Percentiles rank a stretch among this genome's conserved stretches.
These are phyloP conservation scores for Mycosarcoma mackinlayi DNA, from an alignment of 1,284 basidiomycete genomes.

Conservation along the genomic window DNA sequence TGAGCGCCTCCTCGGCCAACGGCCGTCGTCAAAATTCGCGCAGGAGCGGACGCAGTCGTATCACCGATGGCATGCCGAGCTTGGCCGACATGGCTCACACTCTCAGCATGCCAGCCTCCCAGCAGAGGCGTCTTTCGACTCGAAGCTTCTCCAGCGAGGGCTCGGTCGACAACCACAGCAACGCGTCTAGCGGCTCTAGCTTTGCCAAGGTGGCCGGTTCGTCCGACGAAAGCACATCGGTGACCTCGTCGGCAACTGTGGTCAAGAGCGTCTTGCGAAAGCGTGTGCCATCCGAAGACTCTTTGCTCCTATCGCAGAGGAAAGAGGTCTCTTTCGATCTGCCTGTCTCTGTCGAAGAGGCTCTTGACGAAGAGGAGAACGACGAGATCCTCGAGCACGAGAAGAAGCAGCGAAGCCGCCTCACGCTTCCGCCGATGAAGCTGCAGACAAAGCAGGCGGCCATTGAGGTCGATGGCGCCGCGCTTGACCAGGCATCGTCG, in stretches of 20 bases:
- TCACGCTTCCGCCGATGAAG: constrained; percentile 39
- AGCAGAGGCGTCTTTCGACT: constrained; percentile 27
- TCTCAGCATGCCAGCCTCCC: constrained; percentile 14
- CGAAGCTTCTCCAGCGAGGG: constrained; percentile 43
- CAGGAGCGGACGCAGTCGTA: constrained; percentile 30
- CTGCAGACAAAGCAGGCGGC: constrained; percentile 10
- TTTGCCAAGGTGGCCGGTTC: constrained; percentile 37
- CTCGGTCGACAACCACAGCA: constrained; percentile 45
- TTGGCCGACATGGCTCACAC: constrained; percentile 36
- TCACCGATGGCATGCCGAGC: constrained; percentile 39
- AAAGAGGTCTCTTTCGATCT: constrained; percentile 48
- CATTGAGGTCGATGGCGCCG: not conserved
- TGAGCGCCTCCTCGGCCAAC: constrained; percentile 16
- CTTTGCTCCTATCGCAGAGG: constrained; percentile 15
- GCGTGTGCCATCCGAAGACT: constrained; percentile 15
- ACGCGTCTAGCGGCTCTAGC: constrained; percentile 36
- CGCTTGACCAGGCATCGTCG: not conserved
- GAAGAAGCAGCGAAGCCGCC: constrained; percentile 35
- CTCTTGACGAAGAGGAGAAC: constrained; percentile 14
- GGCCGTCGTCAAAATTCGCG: constrained; percentile 19
- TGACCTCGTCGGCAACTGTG: constrained; percentile 1
- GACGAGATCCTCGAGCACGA: constrained; percentile 40
- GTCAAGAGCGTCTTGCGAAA: constrained; percentile 43
- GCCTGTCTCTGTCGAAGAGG: constrained; percentile 17
- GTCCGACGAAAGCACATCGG: constrained; percentile 26